A percentile compares a stretch with the other conserved stretches of the same genome.
Evolutionary conservation across 768 basidiomycete species (phyloP).

Genomic region (Lactarius psammicola): DNA sequence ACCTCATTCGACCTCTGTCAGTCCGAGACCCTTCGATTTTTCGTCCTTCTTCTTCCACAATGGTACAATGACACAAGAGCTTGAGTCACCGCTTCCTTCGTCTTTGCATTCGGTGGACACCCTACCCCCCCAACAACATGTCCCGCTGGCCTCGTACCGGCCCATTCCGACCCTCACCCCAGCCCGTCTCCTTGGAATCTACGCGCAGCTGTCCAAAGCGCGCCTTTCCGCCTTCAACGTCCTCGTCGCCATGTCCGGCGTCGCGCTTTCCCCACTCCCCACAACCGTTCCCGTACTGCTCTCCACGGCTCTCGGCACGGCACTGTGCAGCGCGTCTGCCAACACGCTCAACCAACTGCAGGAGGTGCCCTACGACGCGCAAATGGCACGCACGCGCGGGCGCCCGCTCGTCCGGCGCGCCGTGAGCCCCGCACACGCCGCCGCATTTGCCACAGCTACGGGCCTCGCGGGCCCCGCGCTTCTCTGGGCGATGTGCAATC

Average conservation of each 20-base stretch:
- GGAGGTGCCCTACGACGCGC: conserved; percentile 94
- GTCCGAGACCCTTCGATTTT: conserved; percentile 15
- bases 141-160: conserved; percentile 30
- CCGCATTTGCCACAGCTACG: conserved; percentile 71
- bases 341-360: conserved; percentile 94
- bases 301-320: conserved; percentile 84
- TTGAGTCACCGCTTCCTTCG: background rate
- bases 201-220: conserved; percentile 80
- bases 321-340: conserved; percentile 88
- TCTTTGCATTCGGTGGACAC: background rate
- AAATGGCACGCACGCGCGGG: conserved; percentile 88
- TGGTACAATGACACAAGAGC: background rate
- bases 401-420: conserved; percentile 83
- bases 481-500: conserved; percentile 81
- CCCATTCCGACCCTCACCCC: conserved; percentile 44
- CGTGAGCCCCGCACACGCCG: conserved; percentile 83
- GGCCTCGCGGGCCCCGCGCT: conserved; percentile 77
- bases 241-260: conserved; percentile 86
- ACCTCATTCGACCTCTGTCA: conserved; percentile 5
- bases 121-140: conserved; percentile 18
- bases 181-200: conserved; percentile 57
- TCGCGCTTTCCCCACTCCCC: conserved; percentile 89
- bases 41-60: conserved; percentile 25
- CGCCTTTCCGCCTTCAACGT: conserved; percentile 82
- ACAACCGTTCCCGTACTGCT: conserved; percentile 81